Conservation (phyloP, 352 stramenopile species). For the Phytophthora capsici region DNA sequence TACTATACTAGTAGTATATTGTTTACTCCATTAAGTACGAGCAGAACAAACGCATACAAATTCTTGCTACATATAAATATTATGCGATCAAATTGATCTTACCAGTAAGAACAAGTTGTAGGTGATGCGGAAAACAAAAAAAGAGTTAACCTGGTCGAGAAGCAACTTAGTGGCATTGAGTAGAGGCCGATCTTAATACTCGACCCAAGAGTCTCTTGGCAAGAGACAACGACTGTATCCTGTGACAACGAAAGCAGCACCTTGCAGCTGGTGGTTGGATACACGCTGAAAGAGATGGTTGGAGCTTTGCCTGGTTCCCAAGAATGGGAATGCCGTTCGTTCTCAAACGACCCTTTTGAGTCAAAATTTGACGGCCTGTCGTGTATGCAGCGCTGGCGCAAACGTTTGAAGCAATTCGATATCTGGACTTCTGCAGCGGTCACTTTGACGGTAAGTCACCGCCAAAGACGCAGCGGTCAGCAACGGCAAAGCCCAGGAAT, state of each 20-base stretch:
- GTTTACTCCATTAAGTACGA: too few relatives aligned
- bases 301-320: neutral
- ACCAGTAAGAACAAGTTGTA: too few relatives aligned
- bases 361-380: neutral
- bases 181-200: neutral
- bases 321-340: too few relatives aligned
- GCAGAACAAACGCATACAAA: too few relatives aligned
- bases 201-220: too few relatives aligned
- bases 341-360: too few relatives aligned
- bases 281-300: slow-evolving; percentile 7
- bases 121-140: too few relatives aligned
- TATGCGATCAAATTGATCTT: too few relatives aligned
- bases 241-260: slow-evolving; percentile 18
- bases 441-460: slow-evolving; percentile 14
- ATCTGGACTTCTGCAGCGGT: neutral
- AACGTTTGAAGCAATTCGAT: neutral
- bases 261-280: slow-evolving; percentile 22
- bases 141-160: neutral
- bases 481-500: neutral
- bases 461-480: slow-evolving; percentile 3
- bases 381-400: neutral
- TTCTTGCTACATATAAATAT: too few relatives aligned
- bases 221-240: slow-evolving; percentile 21
- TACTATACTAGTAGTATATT: too few relatives aligned
- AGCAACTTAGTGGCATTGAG: neutral